These are phyloP conservation scores for Calocybe gangraenosa DNA, from an alignment of 768 basidiomycete genomes.

Conservation along the genomic window DNA sequence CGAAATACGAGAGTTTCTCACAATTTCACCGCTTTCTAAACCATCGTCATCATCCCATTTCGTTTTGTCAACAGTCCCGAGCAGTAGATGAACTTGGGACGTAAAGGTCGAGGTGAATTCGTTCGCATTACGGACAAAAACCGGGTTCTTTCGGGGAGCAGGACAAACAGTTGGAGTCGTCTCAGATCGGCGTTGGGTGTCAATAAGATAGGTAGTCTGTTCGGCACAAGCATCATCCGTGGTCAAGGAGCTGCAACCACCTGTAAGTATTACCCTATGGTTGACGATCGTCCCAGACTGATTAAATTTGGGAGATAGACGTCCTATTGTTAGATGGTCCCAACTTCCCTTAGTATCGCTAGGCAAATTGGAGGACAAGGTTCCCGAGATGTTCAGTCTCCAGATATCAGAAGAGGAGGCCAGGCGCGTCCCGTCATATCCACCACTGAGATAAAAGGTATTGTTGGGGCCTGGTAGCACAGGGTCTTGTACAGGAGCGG, in stretches of 20 bases:
- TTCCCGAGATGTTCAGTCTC: constrained; percentile 65
- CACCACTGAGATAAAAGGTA: constrained; percentile 73
- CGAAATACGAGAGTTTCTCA: constrained; percentile 25
- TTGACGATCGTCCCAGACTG: constrained; percentile 58
- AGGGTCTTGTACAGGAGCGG: constrained; percentile 35
- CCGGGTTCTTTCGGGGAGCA: constrained; percentile 59
- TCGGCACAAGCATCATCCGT: constrained; percentile 50
- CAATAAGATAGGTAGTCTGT: constrained; percentile 54
- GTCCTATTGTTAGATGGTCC: constrained; percentile 42
- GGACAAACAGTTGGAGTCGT: constrained; percentile 50
- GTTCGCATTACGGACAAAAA: constrained; percentile 60
- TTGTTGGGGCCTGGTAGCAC: constrained; percentile 56
- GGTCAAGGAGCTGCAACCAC: constrained; percentile 55
- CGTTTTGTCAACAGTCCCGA: constrained; percentile 62
- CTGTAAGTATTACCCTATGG: constrained; percentile 47
- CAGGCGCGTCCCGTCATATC: constrained; percentile 42
- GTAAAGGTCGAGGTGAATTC: constrained; percentile 48
- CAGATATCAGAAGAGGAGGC: constrained; percentile 64
- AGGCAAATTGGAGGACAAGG: constrained; percentile 65
- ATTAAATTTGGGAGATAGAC: constrained; percentile 36
- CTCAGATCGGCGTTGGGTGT: constrained; percentile 30
- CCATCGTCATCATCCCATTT: constrained; percentile 66
- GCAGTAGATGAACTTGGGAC: constrained; percentile 64
- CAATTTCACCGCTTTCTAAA: constrained; percentile 68
- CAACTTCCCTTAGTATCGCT: constrained; percentile 52